Conservation (phyloP, 805 yeast species). For the Candida nanaspora region DNA sequence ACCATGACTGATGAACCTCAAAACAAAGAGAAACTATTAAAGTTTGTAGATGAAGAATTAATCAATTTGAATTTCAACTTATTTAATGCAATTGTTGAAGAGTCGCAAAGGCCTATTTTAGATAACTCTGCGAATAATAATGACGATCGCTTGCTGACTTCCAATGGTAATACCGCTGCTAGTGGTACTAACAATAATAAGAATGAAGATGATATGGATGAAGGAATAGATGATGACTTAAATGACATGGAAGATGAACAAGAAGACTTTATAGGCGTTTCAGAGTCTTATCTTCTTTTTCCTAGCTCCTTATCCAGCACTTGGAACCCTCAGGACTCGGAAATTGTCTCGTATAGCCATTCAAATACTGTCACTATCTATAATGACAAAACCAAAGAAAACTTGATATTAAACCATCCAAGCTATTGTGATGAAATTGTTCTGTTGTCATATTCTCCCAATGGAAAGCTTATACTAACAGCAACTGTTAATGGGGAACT, state of each 20-base stretch:
- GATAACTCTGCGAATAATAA: not conserved
- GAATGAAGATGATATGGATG: not conserved
- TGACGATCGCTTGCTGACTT: not conserved
- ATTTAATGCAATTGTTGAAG: slow-evolving; percentile 46
- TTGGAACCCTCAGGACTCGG: slow-evolving; percentile 49
- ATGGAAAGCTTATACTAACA: slow-evolving; percentile 55
- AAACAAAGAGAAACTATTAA: not conserved
- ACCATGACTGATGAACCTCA: no score
- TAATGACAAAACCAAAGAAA: not conserved
- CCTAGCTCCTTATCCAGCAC: slow-evolving; percentile 38
- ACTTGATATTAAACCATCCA: slow-evolving; percentile 15
- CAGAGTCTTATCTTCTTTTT: slow-evolving; percentile 31
- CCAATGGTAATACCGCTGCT: slow-evolving; percentile 1
- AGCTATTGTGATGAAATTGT: slow-evolving; percentile 20
- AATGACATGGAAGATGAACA: slow-evolving; percentile 2
- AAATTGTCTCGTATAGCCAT: slow-evolving; percentile 49
- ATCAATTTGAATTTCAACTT: slow-evolving; percentile 35
- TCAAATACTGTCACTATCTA: slow-evolving; percentile 10
- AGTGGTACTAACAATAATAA: not conserved
- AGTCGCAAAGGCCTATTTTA: slow-evolving; percentile 18
- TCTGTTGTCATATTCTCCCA: slow-evolving; percentile 52
- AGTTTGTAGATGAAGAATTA: slow-evolving; percentile 12
- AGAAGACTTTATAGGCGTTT: slow-evolving; percentile 26
- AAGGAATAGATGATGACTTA: slow-evolving; percentile 2
- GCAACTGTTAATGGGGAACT: slow-evolving; percentile 67